A percentile compares a stretch with the other conserved stretches of the same genome.
Conservation (phyloP, 2,329 filamentous ascomycete genomes). For the Aspergillus sp. region DNA sequence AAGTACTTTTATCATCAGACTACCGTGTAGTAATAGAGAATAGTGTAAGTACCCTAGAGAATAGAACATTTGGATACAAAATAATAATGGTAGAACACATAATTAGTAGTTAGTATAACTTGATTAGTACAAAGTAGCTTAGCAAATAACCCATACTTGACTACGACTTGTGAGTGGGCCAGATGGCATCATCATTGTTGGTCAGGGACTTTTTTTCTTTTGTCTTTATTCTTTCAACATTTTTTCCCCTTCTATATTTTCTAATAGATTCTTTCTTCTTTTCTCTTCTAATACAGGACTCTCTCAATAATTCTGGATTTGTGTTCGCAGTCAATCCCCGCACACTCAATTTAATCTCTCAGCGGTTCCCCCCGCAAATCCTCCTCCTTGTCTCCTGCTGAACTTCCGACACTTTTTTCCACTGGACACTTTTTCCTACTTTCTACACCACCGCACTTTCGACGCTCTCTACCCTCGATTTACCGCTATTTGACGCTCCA, state of each 20-base stretch:
- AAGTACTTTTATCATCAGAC: no score
- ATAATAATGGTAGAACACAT: neutral
- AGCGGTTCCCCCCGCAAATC: neutral
- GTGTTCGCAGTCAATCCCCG: conserved; percentile 1
- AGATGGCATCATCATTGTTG: neutral
- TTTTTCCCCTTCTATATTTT: neutral
- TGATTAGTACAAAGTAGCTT: no score
- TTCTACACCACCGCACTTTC: neutral
- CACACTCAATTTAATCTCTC: conserved; percentile 6
- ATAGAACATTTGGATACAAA: neutral
- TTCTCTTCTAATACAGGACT: neutral
- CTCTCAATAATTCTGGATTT: neutral
- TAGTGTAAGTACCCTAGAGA: neutral
- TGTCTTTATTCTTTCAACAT: neutral
- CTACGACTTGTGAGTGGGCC: neutral
- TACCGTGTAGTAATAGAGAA: no score
- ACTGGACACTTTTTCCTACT: neutral
- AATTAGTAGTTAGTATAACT: neutral
- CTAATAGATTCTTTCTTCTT: neutral
- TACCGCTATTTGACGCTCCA: no score
- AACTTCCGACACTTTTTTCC: neutral
- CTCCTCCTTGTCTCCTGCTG: neutral
- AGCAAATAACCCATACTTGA: neutral
- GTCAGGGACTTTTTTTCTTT: neutral
- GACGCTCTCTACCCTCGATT: neutral